Base-by-base conservation (phyloP, 345 rosid genomes). In the Euclidium syriacum region DNA sequence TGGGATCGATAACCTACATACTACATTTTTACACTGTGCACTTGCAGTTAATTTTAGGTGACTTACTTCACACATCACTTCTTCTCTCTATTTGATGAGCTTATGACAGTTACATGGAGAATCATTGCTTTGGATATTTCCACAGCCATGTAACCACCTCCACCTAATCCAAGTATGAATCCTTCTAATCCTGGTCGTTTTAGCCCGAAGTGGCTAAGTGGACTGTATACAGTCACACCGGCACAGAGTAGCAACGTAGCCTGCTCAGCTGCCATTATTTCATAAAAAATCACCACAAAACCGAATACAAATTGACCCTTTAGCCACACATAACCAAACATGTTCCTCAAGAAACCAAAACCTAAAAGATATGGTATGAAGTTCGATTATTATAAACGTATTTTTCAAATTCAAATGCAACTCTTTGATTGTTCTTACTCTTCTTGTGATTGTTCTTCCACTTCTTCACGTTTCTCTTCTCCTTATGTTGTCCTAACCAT, bases 101-200 rank as follows among this genome's bases (percentile, higher is more conserved):
- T 92, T 9, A 92, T 87, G 51, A 92, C 97, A 0, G 95, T 92
- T 5, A 92, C 84, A 59, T 85, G 96, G 72, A 89, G 98, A 52
- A 95, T 95, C 94, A 85, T 83, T 60, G 96, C 95, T 72, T 92
- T 92, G 2, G 98, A 95, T 49, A 92, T 87, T 64, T 79, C 81
- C 81, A 92, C 96, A 24, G 95, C 98, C 95, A 92, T 87, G 79
- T 92, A 97, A 1, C 98, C 98, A 3, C 85, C 98, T 52, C 98
- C 98, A 55, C 98, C 97, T 43, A 92, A 81, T 46, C 98, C 98
- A 62, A 92, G 36, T 18, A 92, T 82, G 3, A 85, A 95, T 66
- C 98, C 96, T 60, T 86, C 77, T 14, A 87, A 61, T 10, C 96
- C 95, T 43, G 83, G 79, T 53, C 30, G 38, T 23, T 56, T 86